Evolutionary conservation across 1,284 basidiomycete species (phyloP).

Genomic region (Trametes versicolor): DNA sequence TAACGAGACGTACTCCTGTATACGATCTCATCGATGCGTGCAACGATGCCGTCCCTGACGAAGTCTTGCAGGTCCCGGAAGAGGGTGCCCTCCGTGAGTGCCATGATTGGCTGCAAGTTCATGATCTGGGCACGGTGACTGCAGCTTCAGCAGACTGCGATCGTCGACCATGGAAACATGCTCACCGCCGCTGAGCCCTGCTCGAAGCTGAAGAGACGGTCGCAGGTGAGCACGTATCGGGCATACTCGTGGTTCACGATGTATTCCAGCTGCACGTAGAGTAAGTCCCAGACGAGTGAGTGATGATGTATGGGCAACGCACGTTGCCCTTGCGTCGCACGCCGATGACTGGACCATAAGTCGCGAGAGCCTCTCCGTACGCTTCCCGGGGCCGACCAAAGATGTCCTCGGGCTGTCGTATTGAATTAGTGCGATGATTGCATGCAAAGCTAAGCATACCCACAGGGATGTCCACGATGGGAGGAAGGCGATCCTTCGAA

Average conservation of each 20-base stretch:
- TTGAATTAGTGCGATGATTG: not conserved
- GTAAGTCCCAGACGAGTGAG: not conserved
- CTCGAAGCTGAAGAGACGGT: conserved; percentile 48
- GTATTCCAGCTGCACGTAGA: conserved; percentile 44
- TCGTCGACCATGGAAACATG: conserved; percentile 12
- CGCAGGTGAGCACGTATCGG: conserved; percentile 43
- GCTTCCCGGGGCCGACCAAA: conserved; percentile 45
- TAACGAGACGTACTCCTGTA: conserved; percentile 29
- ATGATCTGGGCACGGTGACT: conserved; percentile 32
- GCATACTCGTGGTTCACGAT: conserved; percentile 44
- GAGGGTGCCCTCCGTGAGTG: conserved; percentile 33
- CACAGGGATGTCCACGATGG: conserved; percentile 35
- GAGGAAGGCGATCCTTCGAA: conserved; percentile 33
- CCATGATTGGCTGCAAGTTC: conserved; percentile 41
- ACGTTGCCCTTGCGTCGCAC: conserved; percentile 47
- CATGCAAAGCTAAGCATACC: too few species aligned
- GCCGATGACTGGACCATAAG: conserved; percentile 46
- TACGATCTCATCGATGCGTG: conserved; percentile 38
- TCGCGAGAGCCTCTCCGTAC: conserved; percentile 43
- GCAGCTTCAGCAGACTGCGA: not conserved
- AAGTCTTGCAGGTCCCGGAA: conserved; percentile 38
- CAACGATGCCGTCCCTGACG: conserved; percentile 38
- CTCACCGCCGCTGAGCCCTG: conserved; percentile 45
- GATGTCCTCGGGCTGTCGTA: conserved; percentile 40
- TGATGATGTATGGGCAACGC: conserved; percentile 3